Percentiles rank a stretch among this genome's conserved stretches.
phyloP scores from a whole-genome alignment of 768 basidiomycete genomes.

The Leccinum subgranulosum region DNA sequence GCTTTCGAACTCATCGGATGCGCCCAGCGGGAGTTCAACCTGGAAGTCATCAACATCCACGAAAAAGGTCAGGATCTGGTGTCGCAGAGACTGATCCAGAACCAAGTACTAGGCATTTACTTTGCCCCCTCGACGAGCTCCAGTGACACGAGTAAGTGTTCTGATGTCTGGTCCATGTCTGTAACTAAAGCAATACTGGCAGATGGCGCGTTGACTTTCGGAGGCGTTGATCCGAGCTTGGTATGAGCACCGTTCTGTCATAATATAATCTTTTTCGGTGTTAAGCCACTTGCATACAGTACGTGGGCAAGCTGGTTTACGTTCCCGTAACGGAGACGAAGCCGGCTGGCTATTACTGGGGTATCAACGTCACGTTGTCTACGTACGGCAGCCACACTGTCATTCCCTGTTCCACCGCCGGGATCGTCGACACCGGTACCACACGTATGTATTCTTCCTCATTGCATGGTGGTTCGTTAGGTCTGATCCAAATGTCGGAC shows the following conservation, averaged over 20 bases:
- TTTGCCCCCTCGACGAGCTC: neutral
- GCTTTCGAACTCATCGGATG: no score
- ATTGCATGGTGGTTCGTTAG: neutral
- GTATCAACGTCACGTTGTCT: neutral
- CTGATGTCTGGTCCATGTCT: neutral
- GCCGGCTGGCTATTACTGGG: no score
- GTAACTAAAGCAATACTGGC: neutral
- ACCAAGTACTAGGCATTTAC: slow-evolving; percentile 9
- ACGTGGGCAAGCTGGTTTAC: slow-evolving; percentile 16
- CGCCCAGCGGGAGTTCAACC: no score
- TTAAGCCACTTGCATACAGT: slow-evolving; percentile 3
- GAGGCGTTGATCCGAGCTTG: neutral
- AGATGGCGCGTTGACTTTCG: neutral
- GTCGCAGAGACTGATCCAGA: slow-evolving; percentile 12
- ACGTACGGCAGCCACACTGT: slow-evolving; percentile 10
- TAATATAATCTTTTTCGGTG: neutral
- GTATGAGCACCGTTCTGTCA: neutral
- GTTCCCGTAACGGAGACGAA: no score
- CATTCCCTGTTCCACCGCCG: slow-evolving; percentile 9
- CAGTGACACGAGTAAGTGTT: neutral
- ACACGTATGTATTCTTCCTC: neutral
- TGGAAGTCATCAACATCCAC: no score
- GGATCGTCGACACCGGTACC: neutral
- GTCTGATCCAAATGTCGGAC: neutral
- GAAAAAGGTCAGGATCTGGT: no score